Evolutionary conservation across 2,329 filamentous ascomycete genomes (phyloP).

Genomic region (Ceratocystis ficicola): DNA sequence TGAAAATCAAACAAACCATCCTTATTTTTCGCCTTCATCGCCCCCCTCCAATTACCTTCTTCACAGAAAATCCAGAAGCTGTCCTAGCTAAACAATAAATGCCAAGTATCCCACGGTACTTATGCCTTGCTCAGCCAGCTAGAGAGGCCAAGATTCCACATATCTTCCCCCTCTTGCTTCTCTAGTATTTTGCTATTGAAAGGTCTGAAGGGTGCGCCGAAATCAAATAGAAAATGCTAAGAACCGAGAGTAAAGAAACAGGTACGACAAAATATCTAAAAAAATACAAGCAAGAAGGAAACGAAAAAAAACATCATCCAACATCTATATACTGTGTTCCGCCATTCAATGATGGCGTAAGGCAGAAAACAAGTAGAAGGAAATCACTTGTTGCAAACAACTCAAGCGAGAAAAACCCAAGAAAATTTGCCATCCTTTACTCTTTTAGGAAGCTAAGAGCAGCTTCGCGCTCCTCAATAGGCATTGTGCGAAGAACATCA

Average conservation of each 20-base stretch:
- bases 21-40: not conserved
- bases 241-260: not conserved
- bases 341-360: not conserved
- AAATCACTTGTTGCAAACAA: conserved; percentile 5
- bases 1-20: conserved; percentile 5
- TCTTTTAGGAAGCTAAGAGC: conserved; percentile 51
- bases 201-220: not conserved
- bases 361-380: conserved; percentile 15
- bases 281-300: conserved; percentile 3
- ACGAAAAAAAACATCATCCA: conserved; percentile 15
- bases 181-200: not conserved
- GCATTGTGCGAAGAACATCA: conserved; percentile 74
- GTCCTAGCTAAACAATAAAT: not conserved
- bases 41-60: not conserved
- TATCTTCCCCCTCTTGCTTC: conserved; percentile 9
- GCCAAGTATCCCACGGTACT: conserved; percentile 22
- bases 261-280: conserved; percentile 1
- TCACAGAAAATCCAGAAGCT: not conserved
- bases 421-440: conserved; percentile 25
- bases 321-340: conserved; percentile 7
- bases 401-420: not conserved
- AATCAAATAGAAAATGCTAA: not conserved
- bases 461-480: conserved; percentile 76
- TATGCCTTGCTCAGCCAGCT: not conserved
- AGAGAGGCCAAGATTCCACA: conserved; percentile 20